These are phyloP conservation scores for Ganoderma lucidum DNA, from an alignment of 1,284 basidiomycete species.

Conservation along the genomic window DNA sequence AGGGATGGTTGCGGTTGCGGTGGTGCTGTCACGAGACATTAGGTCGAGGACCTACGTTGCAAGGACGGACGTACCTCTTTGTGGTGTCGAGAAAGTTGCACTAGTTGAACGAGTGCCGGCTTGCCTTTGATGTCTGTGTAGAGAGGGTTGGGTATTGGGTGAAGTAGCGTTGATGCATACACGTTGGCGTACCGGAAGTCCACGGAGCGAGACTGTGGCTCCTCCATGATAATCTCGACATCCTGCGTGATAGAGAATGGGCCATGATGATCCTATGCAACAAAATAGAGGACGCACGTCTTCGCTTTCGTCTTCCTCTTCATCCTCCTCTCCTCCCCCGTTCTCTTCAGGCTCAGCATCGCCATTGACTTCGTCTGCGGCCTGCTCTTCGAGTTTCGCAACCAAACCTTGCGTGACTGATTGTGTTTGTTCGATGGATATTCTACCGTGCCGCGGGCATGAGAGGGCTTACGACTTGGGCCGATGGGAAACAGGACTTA, in stretches of 20 bases:
- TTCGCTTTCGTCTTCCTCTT: constrained; percentile 50
- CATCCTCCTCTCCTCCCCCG: constrained; percentile 50
- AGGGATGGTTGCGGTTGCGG: constrained; percentile 64
- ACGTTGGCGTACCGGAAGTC: constrained; percentile 69
- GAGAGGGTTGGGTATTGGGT: neutral
- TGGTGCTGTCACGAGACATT: constrained; percentile 24
- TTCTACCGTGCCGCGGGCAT: constrained; percentile 43
- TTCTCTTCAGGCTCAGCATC: constrained; percentile 44
- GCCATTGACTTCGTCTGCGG: constrained; percentile 35
- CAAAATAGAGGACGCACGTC: constrained; percentile 47
- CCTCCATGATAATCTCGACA: constrained; percentile 80
- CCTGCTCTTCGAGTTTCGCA: constrained; percentile 54
- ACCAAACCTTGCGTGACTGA: constrained; percentile 53
- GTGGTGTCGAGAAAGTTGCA: constrained; percentile 47
- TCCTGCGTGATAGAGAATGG: constrained; percentile 53
- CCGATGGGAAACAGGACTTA: constrained; percentile 47
- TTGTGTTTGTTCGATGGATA: constrained; percentile 52
- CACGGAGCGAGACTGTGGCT: constrained; percentile 69
- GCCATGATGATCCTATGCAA: neutral
- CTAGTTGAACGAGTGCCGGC: constrained; percentile 41
- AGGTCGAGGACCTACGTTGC: neutral
- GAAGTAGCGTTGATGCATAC: neutral
- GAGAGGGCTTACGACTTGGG: constrained; percentile 25
- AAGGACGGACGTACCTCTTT: constrained; percentile 44
- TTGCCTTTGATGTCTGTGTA: constrained; percentile 30